Conservation (phyloP, 2,329 filamentous ascomycete species). For the Pyrenochaeta sp. region DNA sequence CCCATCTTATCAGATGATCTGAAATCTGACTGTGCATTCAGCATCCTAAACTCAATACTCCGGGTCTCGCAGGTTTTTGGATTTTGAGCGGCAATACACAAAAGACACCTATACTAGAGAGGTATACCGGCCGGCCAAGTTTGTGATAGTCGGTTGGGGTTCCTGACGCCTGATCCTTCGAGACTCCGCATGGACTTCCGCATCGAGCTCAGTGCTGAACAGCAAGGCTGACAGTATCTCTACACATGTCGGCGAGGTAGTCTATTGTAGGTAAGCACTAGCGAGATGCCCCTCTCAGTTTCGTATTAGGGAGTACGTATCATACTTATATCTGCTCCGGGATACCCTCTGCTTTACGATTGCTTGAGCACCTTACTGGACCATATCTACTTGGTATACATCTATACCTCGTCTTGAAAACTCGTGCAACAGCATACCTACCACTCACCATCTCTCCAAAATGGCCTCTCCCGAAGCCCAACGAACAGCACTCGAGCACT, state of each 20-base stretch:
- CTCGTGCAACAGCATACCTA: neutral
- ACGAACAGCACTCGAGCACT: neutral
- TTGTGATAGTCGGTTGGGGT: too few relatives aligned
- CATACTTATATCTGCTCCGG: neutral
- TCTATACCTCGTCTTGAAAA: neutral
- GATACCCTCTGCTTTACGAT: neutral
- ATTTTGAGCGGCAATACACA: too few relatives aligned
- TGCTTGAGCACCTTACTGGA: neutral
- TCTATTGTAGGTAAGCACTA: neutral
- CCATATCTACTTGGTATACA: neutral
- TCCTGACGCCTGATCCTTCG: too few relatives aligned
- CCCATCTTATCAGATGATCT: too few relatives aligned
- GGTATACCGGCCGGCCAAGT: too few relatives aligned
- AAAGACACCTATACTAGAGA: too few relatives aligned
- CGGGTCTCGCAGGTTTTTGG: too few relatives aligned
- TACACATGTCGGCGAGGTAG: too few relatives aligned
- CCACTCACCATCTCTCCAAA: neutral
- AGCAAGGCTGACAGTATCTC: too few relatives aligned
- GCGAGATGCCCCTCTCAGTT: neutral
- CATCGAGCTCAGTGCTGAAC: neutral
- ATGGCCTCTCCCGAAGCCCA: neutral
- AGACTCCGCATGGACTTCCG: neutral
- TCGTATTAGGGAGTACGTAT: neutral
- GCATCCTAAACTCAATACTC: too few relatives aligned
- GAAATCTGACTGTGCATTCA: too few relatives aligned